Evolutionary conservation across 2,329 filamentous ascomycete genomes (phyloP), one percentile per base, ranked within the genome.

Genomic region (Sclerotinia spermophila): DNA sequence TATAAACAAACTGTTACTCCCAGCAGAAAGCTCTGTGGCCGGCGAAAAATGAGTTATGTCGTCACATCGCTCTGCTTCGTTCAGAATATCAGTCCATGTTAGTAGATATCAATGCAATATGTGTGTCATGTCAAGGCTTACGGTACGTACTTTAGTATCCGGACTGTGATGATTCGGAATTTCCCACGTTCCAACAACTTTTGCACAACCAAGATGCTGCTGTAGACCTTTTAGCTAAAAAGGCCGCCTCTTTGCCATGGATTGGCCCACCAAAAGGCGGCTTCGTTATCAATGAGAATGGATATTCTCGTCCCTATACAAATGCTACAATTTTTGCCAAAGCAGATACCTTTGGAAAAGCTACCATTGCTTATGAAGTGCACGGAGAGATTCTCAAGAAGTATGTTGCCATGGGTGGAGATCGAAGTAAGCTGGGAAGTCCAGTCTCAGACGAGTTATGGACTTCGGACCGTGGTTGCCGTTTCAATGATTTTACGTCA

Each of bases 381-480:
- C 66, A 68, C 15, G 53, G 66, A 17, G 53, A 60, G n/a, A 68
- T 68, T 24, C 66, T 68, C 40, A 38, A 60, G n/a, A 68, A 59
- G 15, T 68, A 68, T 5, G 4, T 60, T 10, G 30, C 15, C 40
- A 21, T 44, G 38, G 38, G 55, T 38, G 40, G 40, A 5, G 66
- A 68, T 35, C 27, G 55, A 35, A 59, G 66, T 21, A 68, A 68
- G 13, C 40, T 68, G 30, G 53, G 66, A 21, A 48, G 33, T 60
- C 66, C 66, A 44, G 40, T 38, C 40, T 60, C 66, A 27, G 53
- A 60, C 35, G 66, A 68, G 6, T 19, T 27, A 17, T 68, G 53
- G 66, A 60, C 53, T 13, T 13, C 40, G 13, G 66, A 60, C 21
- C 53, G 42, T 45, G 44, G 42, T 33, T 68, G 53, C 15, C 53